Evolutionary conservation across 2,329 filamentous ascomycete species (phyloP).

Genomic region (Exophiala oligosperma): DNA sequence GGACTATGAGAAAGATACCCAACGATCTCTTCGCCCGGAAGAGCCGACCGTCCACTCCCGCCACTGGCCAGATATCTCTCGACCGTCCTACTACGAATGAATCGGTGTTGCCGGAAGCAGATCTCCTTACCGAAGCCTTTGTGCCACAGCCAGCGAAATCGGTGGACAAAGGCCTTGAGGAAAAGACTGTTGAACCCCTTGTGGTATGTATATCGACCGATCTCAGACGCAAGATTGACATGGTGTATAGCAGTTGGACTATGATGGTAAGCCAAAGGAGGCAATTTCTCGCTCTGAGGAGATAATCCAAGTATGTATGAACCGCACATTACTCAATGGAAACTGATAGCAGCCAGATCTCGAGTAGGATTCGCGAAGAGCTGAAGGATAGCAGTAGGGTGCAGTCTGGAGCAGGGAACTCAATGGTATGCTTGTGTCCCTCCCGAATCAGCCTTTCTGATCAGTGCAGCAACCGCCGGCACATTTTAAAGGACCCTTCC

Average conservation of each 20-base stretch:
- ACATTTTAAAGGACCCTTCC: slow-evolving; percentile 10
- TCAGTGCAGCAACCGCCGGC: slow-evolving; percentile 3
- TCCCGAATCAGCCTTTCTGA: not conserved
- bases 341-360: not conserved
- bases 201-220: not conserved
- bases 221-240: no score
- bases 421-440: not conserved
- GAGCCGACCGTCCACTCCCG: slow-evolving; percentile 1
- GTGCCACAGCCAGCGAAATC: not conserved
- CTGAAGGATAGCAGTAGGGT: not conserved
- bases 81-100: not conserved
- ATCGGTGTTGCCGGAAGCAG: slow-evolving; percentile 6
- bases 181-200: not conserved
- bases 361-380: not conserved
- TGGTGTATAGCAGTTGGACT: slow-evolving; percentile 8
- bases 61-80: not conserved
- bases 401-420: not conserved
- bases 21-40: slow-evolving; percentile 11
- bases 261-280: slow-evolving; percentile 14
- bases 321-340: not conserved
- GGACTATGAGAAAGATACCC: slow-evolving; percentile 12
- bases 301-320: slow-evolving; percentile 1
- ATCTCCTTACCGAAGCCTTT: slow-evolving; percentile 9
- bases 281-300: slow-evolving; percentile 8
- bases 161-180: not conserved